Base-by-base conservation (phyloP, 116 monocot genomes). In the Posidonia oceanica region DNA sequence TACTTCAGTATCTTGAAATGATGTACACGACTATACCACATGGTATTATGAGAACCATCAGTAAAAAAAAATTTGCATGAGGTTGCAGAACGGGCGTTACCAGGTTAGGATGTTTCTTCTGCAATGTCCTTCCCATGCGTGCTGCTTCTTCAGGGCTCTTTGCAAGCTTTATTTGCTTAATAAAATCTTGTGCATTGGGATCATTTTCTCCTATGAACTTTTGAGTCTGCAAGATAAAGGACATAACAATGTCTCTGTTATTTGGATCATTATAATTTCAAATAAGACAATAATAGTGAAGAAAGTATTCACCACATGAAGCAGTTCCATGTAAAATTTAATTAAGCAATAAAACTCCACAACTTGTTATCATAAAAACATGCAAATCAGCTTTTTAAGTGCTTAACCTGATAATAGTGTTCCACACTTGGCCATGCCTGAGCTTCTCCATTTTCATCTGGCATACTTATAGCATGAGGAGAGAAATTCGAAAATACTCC, bases 401-500 rank as follows among this genome's bases (percentile, higher is more conserved):
- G 48, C 48, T 65, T 54, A 54, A 85, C 95, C 92, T 98, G 92
- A 75, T 98, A 98, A 83, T 84, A 98, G 71, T 97, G 97, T 65
- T 97, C 97, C 36, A 89, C 87, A 72, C 62, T 89, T 58, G 87
- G 71, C 97, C 97, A 92, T 37, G 69, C 64, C 23, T 41, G 40
- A 51, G 44, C 53, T 67, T 79, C 74, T 72, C 87, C 92, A 83
- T 82, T 79, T 73, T 84, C 83, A 82, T 86, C 77, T 68, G 83
- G 77, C 78, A 89, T 64, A 63, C 18, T 36, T 59, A 92, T 61
- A 82, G 83, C 78, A 82, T 98, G 92, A 60, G 92, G 83, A 77
- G 97, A 98, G 79, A 89, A 98, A 72, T 92, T 98, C 66, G 92
- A 98, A 73, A 98, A 83, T 56, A 85, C 83, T 69, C 97, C 92